These are phyloP conservation scores for Saururus chinensis DNA, from an alignment of 164 flowering plant species.

Conservation along the genomic window DNA sequence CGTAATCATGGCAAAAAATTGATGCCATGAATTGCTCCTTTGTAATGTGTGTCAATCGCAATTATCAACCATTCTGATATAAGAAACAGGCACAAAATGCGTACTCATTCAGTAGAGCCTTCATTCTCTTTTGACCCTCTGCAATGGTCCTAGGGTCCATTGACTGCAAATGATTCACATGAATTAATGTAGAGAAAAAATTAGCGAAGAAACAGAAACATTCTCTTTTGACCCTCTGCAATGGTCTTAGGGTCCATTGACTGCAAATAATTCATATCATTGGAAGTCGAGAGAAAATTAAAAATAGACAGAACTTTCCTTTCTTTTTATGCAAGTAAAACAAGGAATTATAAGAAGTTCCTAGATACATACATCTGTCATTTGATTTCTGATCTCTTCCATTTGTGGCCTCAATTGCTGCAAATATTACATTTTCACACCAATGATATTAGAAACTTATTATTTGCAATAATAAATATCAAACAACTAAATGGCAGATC, in stretches of 20 bases:
- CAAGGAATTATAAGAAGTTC: background rate
- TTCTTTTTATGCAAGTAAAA: background rate
- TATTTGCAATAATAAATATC: too few relatives aligned
- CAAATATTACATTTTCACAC: constrained; percentile 1
- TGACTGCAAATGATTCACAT: constrained; percentile 24
- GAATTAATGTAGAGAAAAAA: background rate
- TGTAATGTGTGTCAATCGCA: too few relatives aligned
- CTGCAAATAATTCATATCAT: constrained; percentile 22
- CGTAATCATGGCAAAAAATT: background rate
- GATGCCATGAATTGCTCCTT: background rate
- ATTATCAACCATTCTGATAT: background rate
- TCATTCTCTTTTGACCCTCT: constrained; percentile 48
- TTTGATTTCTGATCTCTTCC: constrained; percentile 52
- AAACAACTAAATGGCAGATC: background rate
- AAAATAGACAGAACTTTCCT: background rate
- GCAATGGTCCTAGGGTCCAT: constrained; percentile 43
- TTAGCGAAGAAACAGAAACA: too few relatives aligned
- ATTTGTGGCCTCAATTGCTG: constrained; percentile 74
- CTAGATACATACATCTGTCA: constrained; percentile 32
- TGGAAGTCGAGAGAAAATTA: too few relatives aligned
- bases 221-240: constrained; percentile 41
- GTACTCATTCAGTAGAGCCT: constrained; percentile 65
- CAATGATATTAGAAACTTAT: too few relatives aligned
- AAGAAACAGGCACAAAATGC: constrained; percentile 5
- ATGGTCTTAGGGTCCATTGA: constrained; percentile 45